A percentile compares a stretch with the other conserved stretches of the same genome.
Evolutionary conservation across 176 grass and related monocot species (phyloP).

Genomic region (Lolium perenne): DNA sequence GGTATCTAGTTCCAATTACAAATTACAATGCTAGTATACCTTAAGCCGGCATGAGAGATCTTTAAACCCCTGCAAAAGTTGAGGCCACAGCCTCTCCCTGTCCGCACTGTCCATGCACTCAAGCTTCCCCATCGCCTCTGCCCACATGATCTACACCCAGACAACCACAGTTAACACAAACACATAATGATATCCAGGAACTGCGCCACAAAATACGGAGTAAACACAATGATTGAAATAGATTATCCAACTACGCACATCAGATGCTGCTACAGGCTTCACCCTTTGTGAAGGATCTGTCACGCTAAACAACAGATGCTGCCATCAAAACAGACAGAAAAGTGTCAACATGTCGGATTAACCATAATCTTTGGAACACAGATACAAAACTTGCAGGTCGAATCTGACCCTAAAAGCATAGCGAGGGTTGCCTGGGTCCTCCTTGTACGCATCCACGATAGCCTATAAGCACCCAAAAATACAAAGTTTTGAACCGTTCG

Average conservation of each 20-base stretch:
- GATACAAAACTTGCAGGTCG: neutral
- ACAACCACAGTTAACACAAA: neutral
- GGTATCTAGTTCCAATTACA: neutral
- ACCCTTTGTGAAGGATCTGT: slow-evolving; percentile 73
- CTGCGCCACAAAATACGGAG: neutral
- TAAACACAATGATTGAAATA: neutral
- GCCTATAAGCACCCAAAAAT: slow-evolving; percentile 59
- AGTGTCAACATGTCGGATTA: slow-evolving; percentile 32
- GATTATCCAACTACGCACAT: slow-evolving; percentile 23
- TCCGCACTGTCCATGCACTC: slow-evolving; percentile 93
- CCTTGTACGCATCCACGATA: slow-evolving; percentile 84
- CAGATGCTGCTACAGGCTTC: slow-evolving; percentile 89
- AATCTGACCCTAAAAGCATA: slow-evolving; percentile 82
- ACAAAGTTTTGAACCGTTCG: neutral
- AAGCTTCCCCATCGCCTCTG: slow-evolving; percentile 92
- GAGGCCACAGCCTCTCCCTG: slow-evolving; percentile 94
- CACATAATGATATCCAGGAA: neutral
- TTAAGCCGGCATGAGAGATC: slow-evolving; percentile 95
- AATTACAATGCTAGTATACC: neutral
- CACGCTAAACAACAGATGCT: slow-evolving; percentile 92
- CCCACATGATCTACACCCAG: slow-evolving; percentile 74
- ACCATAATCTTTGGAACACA: slow-evolving; percentile 22
- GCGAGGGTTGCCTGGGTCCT: slow-evolving; percentile 81
- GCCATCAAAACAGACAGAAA: slow-evolving; percentile 48
- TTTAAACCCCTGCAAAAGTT: slow-evolving; percentile 94